phyloP scores from a whole-genome alignment of 345 rosid species.

The Arabis hirsuta region DNA sequence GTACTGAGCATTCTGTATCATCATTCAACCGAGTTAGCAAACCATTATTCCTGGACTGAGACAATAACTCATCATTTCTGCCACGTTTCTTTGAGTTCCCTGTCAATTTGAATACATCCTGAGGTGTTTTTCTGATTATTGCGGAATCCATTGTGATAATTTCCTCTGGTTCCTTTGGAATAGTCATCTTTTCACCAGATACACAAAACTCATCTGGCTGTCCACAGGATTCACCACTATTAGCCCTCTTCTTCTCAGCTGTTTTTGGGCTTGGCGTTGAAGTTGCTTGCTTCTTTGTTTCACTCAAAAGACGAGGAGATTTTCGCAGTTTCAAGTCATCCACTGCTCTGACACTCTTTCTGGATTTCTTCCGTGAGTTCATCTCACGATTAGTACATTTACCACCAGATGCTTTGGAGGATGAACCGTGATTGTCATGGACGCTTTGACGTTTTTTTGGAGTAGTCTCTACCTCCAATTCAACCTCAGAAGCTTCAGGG shows the following conservation, averaged over 20 bases:
- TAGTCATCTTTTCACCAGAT: constrained; percentile 24
- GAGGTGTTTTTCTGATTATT: constrained; percentile 51
- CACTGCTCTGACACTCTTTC: constrained; percentile 25
- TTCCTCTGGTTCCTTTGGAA: constrained; percentile 33
- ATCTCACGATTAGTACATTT: constrained; percentile 8
- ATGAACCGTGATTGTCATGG: constrained; percentile 18
- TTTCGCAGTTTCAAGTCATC: constrained; percentile 25
- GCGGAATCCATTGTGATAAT: constrained; percentile 35
- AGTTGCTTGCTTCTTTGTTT: constrained; percentile 27
- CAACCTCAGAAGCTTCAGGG: constrained; percentile 34
- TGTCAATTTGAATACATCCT: constrained; percentile 42
- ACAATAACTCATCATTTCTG: constrained; percentile 34
- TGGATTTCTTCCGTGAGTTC: constrained; percentile 32
- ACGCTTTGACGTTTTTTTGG: constrained; percentile 42
- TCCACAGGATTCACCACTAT: constrained; percentile 23
- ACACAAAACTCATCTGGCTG: constrained; percentile 16
- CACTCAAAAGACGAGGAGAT: constrained; percentile 31
- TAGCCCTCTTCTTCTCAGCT: constrained; percentile 34
- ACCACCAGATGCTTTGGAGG: constrained; percentile 24
- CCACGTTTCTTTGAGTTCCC: constrained; percentile 41
- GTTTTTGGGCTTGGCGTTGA: constrained; percentile 14
- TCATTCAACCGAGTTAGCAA: constrained; percentile 15
- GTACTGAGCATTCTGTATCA: constrained; percentile 1
- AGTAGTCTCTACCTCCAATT: constrained; percentile 24
- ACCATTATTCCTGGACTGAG: constrained; percentile 36